Evolutionary conservation across 192 early-diverging fungal genomes (phyloP).

Genomic region (Jimgerdemannia lactiflua): DNA sequence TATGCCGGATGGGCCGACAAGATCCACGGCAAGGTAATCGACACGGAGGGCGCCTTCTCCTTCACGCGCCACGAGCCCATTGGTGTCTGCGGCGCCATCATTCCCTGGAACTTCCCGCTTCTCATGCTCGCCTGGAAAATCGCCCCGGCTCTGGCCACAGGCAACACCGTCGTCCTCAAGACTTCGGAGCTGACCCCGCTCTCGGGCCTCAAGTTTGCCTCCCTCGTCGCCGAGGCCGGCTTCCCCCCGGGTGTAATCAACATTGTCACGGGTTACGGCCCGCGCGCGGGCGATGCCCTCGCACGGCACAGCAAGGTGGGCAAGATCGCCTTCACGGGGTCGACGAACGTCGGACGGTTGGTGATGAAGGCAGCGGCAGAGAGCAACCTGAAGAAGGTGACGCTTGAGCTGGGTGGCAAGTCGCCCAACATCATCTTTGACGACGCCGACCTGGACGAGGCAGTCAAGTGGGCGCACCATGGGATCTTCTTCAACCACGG

Average conservation of each 20-base stretch:
- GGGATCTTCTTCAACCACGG: conserved; percentile 82
- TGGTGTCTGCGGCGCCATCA: conserved; percentile 75
- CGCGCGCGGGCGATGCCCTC: conserved; percentile 61
- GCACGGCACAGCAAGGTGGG: conserved; percentile 64
- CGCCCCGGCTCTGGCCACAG: conserved; percentile 73
- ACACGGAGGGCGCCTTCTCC: conserved; percentile 43
- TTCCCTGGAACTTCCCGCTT: conserved; percentile 66
- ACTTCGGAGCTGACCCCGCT: conserved; percentile 70
- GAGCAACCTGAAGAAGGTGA: conserved; percentile 69
- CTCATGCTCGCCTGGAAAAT: conserved; percentile 79
- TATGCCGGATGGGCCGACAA: conserved; percentile 72
- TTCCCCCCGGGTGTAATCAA: conserved; percentile 82
- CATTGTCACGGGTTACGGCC: conserved; percentile 78
- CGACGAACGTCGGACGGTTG: conserved; percentile 60
- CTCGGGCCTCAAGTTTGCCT: conserved; percentile 59
- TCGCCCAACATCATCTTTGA: conserved; percentile 79
- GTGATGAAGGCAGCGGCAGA: conserved; percentile 59
- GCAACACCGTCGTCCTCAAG: conserved; percentile 78
- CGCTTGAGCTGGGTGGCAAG: conserved; percentile 90
- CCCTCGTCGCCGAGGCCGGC: conserved; percentile 64
- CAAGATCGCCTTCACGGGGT: conserved; percentile 79
- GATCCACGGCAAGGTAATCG: conserved; percentile 50
- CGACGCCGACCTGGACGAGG: conserved; percentile 75
- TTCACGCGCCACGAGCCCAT: conserved; percentile 60
- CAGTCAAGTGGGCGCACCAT: conserved; percentile 62